Conservation (phyloP, 169 alveolate species). For the Plasmodium fragile region DNA sequence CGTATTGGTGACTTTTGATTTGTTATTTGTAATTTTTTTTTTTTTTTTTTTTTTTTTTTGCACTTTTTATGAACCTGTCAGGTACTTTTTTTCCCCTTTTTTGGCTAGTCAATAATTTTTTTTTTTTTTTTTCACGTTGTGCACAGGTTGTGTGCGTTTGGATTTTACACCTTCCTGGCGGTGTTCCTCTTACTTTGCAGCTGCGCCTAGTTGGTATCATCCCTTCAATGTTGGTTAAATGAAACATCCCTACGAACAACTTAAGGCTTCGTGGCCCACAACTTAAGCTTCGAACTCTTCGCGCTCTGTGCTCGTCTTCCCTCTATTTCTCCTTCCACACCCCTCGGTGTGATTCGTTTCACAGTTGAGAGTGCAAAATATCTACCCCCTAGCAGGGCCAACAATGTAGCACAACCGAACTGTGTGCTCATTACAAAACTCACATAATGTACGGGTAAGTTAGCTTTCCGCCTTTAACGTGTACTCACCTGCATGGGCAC, state of each 20-base stretch:
- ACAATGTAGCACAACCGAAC: background rate
- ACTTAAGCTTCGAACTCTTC: too few relatives aligned
- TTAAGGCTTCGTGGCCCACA: background rate
- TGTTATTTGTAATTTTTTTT: background rate
- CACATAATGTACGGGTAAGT: background rate
- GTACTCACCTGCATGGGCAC: background rate
- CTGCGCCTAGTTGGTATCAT: background rate
- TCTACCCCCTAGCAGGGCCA: background rate
- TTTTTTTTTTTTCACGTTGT: background rate
- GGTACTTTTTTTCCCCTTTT: background rate
- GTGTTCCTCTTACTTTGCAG: background rate
- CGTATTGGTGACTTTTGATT: background rate
- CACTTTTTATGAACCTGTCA: background rate
- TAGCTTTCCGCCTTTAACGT: background rate
- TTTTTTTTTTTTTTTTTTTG: background rate
- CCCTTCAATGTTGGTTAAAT: background rate
- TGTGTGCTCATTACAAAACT: background rate
- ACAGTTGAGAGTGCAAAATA: background rate
- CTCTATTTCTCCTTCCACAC: background rate
- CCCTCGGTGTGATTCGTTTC: background rate
- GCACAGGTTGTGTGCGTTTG: background rate
- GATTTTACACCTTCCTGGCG: background rate
- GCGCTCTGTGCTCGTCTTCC: background rate
- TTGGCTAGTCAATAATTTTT: background rate
- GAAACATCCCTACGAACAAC: background rate